Percentiles rank a stretch among this genome's conserved stretches.
Conservation (phyloP, 305 asterid genomes). For the Fraxinus baroniana region DNA sequence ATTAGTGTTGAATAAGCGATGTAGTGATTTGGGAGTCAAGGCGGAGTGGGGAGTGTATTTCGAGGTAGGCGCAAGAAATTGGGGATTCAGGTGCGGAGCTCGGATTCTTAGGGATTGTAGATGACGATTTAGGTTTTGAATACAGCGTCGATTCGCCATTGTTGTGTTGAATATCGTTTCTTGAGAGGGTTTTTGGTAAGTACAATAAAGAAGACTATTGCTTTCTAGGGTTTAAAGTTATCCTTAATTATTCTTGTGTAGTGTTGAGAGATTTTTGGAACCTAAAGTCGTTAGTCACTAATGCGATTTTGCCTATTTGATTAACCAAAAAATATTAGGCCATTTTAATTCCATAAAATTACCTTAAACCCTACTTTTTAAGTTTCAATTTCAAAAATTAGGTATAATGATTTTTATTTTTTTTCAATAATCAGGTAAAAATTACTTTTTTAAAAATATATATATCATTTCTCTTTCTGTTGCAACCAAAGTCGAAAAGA, state of each 20-base stretch:
- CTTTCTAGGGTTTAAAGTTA: neutral
- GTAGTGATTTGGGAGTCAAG: conserved; percentile 19
- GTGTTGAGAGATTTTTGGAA: neutral
- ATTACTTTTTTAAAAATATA: neutral
- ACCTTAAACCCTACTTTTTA: neutral
- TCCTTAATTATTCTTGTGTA: neutral
- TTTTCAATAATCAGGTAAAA: neutral
- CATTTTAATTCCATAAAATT: neutral
- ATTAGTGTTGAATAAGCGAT: conserved; percentile 19
- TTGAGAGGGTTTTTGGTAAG: neutral
- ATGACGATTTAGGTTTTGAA: conserved; percentile 43
- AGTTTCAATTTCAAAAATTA: neutral
- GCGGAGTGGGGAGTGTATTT: conserved; percentile 25
- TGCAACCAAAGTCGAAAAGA: neutral
- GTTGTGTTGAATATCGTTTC: conserved; percentile 19
- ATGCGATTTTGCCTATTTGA: neutral
- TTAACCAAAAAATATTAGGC: neutral
- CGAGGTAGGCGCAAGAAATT: conserved; percentile 30
- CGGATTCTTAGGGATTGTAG: conserved; percentile 37
- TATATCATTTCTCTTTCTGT: neutral
- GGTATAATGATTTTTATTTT: neutral
- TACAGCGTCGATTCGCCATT: conserved; percentile 77
- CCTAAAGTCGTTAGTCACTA: neutral
- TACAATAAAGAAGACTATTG: neutral
- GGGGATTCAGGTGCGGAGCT: conserved; percentile 25